phyloP scores from a whole-genome alignment of 73 alveolate genomes.

The Durusdinium trenchii region DNA sequence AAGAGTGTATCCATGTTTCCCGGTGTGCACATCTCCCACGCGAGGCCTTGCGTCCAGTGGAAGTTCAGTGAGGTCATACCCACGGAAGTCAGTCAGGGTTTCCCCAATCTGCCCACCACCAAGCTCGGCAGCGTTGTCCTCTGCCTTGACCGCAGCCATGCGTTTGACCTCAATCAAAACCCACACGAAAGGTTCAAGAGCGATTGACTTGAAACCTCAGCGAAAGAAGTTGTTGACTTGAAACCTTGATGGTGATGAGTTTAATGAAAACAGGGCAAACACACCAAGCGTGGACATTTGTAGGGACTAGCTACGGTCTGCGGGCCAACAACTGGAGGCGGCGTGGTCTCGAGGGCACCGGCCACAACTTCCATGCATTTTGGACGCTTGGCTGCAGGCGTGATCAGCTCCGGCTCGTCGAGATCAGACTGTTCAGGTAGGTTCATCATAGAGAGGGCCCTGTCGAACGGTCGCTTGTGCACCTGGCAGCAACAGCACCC shows the following conservation, averaged over 20 bases:
- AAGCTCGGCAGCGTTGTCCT: neutral
- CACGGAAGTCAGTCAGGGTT: neutral
- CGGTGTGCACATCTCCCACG: neutral
- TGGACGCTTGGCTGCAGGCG: slow-evolving; percentile 17
- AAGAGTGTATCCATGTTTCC: neutral
- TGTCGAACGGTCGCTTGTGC: too few species aligned
- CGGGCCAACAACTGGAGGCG: neutral
- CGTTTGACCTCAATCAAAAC: neutral
- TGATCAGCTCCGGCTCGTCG: neutral
- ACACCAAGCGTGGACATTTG: neutral
- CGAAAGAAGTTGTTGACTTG: neutral
- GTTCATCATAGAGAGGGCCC: too few species aligned
- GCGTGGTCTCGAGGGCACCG: neutral
- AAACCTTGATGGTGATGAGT: too few species aligned
- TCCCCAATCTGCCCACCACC: neutral
- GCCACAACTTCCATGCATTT: neutral
- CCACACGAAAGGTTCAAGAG: too few species aligned
- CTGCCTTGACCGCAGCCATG: neutral
- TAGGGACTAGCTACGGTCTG: neutral
- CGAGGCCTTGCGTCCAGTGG: neutral
- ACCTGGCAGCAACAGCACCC: too few species aligned
- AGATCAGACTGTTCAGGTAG: too few species aligned
- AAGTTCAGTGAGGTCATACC: neutral
- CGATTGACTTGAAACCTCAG: neutral
- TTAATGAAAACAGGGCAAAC: neutral